phyloP scores from a whole-genome alignment of 2,329 filamentous ascomycete genomes.

The Fusarium nanum region DNA sequence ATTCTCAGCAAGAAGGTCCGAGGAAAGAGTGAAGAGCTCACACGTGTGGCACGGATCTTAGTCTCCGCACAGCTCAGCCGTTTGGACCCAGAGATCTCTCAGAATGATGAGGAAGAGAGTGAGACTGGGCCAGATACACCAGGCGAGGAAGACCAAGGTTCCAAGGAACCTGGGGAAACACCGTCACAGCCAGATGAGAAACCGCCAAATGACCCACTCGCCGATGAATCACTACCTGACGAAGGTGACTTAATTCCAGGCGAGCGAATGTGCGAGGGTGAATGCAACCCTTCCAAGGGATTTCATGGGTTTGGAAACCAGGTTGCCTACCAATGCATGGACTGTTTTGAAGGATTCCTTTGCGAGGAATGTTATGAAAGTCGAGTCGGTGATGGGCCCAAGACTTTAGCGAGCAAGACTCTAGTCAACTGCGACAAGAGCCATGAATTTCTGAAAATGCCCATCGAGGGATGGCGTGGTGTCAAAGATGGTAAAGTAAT shows the following conservation, averaged over 20 bases:
- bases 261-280: not conserved
- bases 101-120: not conserved
- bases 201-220: too few relatives aligned
- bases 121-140: not conserved
- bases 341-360: not conserved
- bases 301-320: not conserved
- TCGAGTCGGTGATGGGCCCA: not conserved
- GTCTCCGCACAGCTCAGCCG: not conserved
- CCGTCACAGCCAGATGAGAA: too few relatives aligned
- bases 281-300: not conserved
- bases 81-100: not conserved
- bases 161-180: not conserved
- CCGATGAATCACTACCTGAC: not conserved
- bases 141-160: fast-evolving
- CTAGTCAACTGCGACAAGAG: not conserved
- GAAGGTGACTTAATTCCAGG: not conserved
- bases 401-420: not conserved
- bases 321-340: not conserved
- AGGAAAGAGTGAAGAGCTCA: not conserved
- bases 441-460: constrained; percentile 3
- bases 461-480: constrained; percentile 3
- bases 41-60: not conserved
- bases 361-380: constrained; percentile 1
- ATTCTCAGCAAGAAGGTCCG: not conserved
- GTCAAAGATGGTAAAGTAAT: constrained; percentile 6